Conservation (phyloP, 208 protist species). For the Leishmania tarentolae region DNA sequence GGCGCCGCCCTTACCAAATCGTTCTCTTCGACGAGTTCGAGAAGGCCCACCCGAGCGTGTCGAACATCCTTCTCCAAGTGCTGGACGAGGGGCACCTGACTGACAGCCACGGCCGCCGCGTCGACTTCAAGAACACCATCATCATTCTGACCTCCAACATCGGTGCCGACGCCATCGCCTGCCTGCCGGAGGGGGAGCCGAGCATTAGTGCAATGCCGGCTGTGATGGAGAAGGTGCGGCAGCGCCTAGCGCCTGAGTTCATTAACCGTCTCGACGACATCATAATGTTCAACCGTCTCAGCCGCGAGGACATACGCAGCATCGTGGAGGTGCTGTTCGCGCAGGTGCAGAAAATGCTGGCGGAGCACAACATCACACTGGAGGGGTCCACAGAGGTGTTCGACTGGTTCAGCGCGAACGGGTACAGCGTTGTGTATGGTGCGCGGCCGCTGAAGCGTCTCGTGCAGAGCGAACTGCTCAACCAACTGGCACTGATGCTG, state of each 20-base stretch:
- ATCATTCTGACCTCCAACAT: slow-evolving; percentile 98
- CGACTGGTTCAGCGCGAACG: slow-evolving; percentile 77
- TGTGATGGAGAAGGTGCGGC: slow-evolving; percentile 90
- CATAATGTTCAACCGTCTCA: slow-evolving; percentile 96
- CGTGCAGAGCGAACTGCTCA: slow-evolving; percentile 93
- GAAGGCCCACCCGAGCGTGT: slow-evolving; percentile 97
- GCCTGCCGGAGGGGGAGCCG: slow-evolving; percentile 60
- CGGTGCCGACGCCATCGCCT: slow-evolving; percentile 86
- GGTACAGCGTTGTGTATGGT: slow-evolving; percentile 95
- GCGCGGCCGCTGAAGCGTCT: slow-evolving; percentile 95
- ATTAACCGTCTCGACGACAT: slow-evolving; percentile 99
- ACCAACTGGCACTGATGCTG: slow-evolving; percentile 89
- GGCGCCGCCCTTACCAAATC: slow-evolving; percentile 96
- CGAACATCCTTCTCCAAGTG: slow-evolving; percentile 97
- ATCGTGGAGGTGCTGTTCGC: slow-evolving; percentile 94
- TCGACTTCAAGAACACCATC: slow-evolving; percentile 98
- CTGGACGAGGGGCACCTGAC: slow-evolving; percentile 98
- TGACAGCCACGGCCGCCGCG: slow-evolving; percentile 94
- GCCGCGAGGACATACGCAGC: slow-evolving; percentile 63
- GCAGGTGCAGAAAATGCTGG: slow-evolving; percentile 73
- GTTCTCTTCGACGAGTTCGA: slow-evolving; percentile 99
- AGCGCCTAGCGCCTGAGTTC: slow-evolving; percentile 97
- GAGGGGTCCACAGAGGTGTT: slow-evolving; percentile 63
- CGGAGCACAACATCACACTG: slow-evolving; percentile 87
- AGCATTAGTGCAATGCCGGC: slow-evolving; percentile 52